These are phyloP conservation scores for Chytriomyces hyalinus DNA, from an alignment of 192 early-diverging fungal species.

Conservation along the genomic window DNA sequence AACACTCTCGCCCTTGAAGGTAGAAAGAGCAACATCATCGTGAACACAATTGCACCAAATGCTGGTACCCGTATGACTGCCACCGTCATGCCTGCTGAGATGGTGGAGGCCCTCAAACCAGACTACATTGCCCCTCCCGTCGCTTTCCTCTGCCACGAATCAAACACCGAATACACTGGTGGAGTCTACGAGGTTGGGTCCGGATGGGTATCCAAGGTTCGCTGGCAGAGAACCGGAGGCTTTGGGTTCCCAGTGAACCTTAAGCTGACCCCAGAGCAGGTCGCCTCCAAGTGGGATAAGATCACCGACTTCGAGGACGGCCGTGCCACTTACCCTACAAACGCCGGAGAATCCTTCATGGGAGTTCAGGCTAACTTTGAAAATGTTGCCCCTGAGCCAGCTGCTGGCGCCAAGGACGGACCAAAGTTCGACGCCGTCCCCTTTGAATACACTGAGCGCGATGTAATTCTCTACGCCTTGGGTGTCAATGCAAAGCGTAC, in stretches of 20 bases:
- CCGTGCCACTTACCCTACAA: conserved; percentile 84
- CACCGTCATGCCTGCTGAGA: conserved; percentile 93
- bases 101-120: conserved; percentile 93
- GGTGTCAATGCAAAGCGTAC: conserved; percentile 88
- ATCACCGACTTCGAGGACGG: conserved; percentile 97
- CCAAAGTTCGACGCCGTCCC: conserved; percentile 55
- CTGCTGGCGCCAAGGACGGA: neutral
- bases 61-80: conserved; percentile 98
- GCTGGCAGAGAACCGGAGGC: conserved; percentile 95
- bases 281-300: conserved; percentile 75
- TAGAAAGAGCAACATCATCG: conserved; percentile 85
- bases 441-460: conserved; percentile 84
- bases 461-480: conserved; percentile 92
- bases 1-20: conserved; percentile 94
- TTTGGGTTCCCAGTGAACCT: conserved; percentile 87
- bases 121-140: conserved; percentile 96
- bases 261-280: conserved; percentile 82
- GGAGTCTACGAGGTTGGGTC: conserved; percentile 64
- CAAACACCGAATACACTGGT: conserved; percentile 74
- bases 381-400: conserved; percentile 58
- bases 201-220: conserved; percentile 70
- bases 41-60: conserved; percentile 95
- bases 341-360: conserved; percentile 78
- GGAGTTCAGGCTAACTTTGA: conserved; percentile 85
- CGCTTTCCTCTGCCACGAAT: conserved; percentile 90